Conservation (phyloP, 768 basidiomycete genomes). For the Lyophyllum shimeji region DNA sequence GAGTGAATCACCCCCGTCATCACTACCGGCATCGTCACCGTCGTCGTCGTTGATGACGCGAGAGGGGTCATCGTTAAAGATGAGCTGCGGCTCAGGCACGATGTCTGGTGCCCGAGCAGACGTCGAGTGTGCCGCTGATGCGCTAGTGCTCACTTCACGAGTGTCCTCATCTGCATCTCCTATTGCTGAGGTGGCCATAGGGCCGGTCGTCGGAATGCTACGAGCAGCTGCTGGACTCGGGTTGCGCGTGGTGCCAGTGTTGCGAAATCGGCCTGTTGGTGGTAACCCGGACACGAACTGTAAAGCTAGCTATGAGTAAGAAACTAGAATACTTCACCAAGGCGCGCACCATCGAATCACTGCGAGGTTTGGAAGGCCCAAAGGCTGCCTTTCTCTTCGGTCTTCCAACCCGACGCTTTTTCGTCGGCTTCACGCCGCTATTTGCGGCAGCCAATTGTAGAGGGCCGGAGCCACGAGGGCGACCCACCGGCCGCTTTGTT, state of each 20-base stretch:
- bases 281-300: not conserved
- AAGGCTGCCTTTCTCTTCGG: not conserved
- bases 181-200: no score
- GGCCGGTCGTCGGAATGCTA: no score
- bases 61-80: not conserved
- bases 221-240: no score
- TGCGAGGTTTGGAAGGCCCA: not conserved
- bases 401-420: not conserved
- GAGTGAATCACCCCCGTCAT: not conserved
- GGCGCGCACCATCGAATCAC: not conserved
- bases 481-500: not conserved
- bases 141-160: not conserved
- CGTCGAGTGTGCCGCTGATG: not conserved
- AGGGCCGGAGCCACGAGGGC: not conserved
- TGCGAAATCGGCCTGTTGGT: not conserved
- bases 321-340: not conserved
- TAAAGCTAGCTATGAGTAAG: not conserved
- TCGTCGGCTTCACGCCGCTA: not conserved
- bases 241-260: no score
- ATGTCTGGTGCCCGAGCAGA: not conserved
- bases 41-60: not conserved
- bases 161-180: no score
- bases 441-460: not conserved
- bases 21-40: not conserved
- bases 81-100: not conserved